phyloP scores from a whole-genome alignment of 2,329 filamentous ascomycete genomes.

The Colletotrichum gloeosporioides region DNA sequence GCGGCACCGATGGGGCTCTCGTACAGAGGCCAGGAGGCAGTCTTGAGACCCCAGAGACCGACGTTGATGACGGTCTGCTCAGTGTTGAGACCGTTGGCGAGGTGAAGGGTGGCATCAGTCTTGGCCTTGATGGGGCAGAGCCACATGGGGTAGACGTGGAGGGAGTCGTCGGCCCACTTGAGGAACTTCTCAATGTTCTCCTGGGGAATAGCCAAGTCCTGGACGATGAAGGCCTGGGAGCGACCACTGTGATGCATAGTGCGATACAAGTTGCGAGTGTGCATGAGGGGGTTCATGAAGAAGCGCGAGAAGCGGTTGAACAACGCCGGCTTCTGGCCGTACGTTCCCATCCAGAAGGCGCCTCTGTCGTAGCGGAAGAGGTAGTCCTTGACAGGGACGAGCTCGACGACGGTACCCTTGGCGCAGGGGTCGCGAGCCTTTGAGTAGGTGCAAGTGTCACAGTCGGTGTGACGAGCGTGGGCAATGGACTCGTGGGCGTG shows the following conservation, averaged over 20 bases:
- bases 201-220: conserved; percentile 66
- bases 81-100: conserved; percentile 28
- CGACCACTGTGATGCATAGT: conserved; percentile 65
- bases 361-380: conserved; percentile 69
- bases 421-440: not conserved
- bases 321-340: conserved; percentile 60
- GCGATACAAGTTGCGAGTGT: conserved; percentile 66
- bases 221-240: conserved; percentile 62
- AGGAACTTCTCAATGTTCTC: conserved; percentile 40
- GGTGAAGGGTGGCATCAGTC: not conserved
- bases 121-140: conserved; percentile 27
- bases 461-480: not conserved
- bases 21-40: not conserved
- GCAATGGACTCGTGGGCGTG: conserved; percentile 50
- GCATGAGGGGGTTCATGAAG: conserved; percentile 64
- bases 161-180: conserved; percentile 29
- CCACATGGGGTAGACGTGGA: conserved; percentile 34
- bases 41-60: conserved; percentile 6
- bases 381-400: conserved; percentile 47
- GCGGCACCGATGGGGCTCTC: not conserved
- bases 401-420: conserved; percentile 16
- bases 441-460: not conserved
- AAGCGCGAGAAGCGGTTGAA: conserved; percentile 65
- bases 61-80: not conserved
- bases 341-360: conserved; percentile 68